phyloP scores from a whole-genome alignment of 2,329 filamentous ascomycete genomes.

The Pyrenophora teres region DNA sequence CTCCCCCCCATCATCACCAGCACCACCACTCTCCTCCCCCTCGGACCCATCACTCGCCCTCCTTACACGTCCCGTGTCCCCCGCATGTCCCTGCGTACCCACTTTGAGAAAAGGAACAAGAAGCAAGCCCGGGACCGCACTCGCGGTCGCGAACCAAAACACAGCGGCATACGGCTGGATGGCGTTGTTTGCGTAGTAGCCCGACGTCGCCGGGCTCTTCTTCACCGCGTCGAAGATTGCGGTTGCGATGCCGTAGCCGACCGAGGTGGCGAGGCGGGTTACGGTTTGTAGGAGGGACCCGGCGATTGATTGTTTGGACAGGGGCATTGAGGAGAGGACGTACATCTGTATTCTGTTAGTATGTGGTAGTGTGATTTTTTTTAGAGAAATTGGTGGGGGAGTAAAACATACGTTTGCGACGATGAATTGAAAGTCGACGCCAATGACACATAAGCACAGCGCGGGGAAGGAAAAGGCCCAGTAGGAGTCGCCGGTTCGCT shows the following conservation, averaged over 20 bases:
- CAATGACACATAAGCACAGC: slow-evolving; percentile 64
- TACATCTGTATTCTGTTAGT: slow-evolving; percentile 59
- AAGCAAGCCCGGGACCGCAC: slow-evolving; percentile 51
- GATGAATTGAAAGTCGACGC: slow-evolving; percentile 72
- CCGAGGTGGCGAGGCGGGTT: slow-evolving; percentile 62
- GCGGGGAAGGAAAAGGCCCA: slow-evolving; percentile 70
- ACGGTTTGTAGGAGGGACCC: slow-evolving; percentile 72
- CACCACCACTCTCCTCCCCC: slow-evolving; percentile 1
- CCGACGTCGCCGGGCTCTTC: slow-evolving; percentile 36
- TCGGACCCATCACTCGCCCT: not conserved
- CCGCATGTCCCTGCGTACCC: slow-evolving; percentile 57
- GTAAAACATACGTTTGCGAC: slow-evolving; percentile 63
- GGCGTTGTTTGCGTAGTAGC: slow-evolving; percentile 51
- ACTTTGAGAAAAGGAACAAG: slow-evolving; percentile 60
- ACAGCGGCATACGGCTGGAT: slow-evolving; percentile 58
- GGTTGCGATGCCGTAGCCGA: slow-evolving; percentile 66
- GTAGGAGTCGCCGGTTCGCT: slow-evolving; percentile 61
- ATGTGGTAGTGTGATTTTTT: no score
- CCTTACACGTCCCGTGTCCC: slow-evolving; percentile 30
- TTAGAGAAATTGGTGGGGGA: no score
- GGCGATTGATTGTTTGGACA: slow-evolving; percentile 67
- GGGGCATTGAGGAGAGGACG: slow-evolving; percentile 67
- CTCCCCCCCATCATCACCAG: not conserved
- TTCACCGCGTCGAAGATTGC: slow-evolving; percentile 60
- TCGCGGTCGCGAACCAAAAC: slow-evolving; percentile 57